phyloP scores from a whole-genome alignment of 2,329 filamentous ascomycete species.

The Emmonsiellopsis sp. region DNA sequence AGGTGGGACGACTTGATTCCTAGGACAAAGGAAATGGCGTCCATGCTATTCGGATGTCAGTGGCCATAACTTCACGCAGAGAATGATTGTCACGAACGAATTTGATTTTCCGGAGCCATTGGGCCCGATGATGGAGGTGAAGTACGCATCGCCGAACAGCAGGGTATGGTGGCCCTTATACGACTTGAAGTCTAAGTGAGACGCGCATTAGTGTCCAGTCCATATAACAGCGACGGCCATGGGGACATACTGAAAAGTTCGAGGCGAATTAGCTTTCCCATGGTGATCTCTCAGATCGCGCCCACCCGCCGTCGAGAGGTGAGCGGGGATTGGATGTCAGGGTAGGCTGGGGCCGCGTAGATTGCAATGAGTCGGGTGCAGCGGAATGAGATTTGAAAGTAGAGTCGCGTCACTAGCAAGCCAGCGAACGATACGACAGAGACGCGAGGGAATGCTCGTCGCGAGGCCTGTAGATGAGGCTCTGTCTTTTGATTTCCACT shows the following conservation, averaged over 20 bases:
- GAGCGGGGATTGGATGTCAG: not conserved
- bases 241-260: constrained; percentile 74
- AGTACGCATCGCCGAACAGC: constrained; percentile 94
- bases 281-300: constrained; percentile 27
- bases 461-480: not conserved
- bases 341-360: not conserved
- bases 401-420: not conserved
- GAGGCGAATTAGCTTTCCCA: constrained; percentile 93
- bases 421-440: not conserved
- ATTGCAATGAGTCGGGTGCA: not conserved
- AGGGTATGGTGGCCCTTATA: constrained; percentile 95
- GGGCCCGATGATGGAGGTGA: constrained; percentile 97
- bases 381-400: not conserved
- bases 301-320: not conserved
- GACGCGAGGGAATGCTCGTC: not conserved
- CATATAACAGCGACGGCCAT: constrained; percentile 10
- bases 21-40: constrained; percentile 96
- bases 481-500: not conserved
- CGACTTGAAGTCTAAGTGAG: constrained; percentile 83
- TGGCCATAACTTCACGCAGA: not conserved
- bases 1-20: constrained; percentile 98
- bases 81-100: constrained; percentile 51
- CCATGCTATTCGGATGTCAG: constrained; percentile 57
- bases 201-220: not conserved
- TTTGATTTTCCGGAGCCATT: constrained; percentile 99